Conservation (phyloP, 108 stramenopile species). For the Nitzschia sp. region DNA sequence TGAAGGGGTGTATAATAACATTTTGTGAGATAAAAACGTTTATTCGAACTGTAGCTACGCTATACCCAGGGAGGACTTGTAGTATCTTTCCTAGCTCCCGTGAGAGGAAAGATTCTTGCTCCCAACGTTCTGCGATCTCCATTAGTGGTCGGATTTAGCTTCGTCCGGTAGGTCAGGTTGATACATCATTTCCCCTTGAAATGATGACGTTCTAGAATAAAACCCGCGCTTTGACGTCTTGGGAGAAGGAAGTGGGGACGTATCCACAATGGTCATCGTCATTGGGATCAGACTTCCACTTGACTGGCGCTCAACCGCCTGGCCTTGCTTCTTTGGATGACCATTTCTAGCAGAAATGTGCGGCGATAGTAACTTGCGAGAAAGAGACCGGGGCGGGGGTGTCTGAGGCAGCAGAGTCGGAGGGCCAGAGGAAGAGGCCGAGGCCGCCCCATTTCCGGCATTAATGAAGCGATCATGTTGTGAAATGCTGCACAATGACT, state of each 20-base stretch:
- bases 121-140: no score
- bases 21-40: no score
- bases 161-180: background rate
- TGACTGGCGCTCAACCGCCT: background rate
- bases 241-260: background rate
- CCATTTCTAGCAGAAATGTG: background rate
- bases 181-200: background rate
- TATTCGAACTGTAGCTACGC: no score
- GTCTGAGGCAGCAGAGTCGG: background rate
- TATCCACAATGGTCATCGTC: background rate
- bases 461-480: no score
- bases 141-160: no score
- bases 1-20: no score
- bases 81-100: no score
- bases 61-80: no score
- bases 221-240: background rate
- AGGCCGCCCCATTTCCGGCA: no score
- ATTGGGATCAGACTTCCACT: no score
- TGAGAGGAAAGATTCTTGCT: no score
- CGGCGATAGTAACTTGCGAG: background rate
- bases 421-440: no score
- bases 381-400: background rate
- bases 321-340: background rate
- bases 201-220: background rate
- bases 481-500: constrained; percentile 24